Evolutionary conservation across 805 yeast genomes (phyloP), one percentile per base, ranked within the genome.

Genomic region (Schwanniomyces yamadae): DNA sequence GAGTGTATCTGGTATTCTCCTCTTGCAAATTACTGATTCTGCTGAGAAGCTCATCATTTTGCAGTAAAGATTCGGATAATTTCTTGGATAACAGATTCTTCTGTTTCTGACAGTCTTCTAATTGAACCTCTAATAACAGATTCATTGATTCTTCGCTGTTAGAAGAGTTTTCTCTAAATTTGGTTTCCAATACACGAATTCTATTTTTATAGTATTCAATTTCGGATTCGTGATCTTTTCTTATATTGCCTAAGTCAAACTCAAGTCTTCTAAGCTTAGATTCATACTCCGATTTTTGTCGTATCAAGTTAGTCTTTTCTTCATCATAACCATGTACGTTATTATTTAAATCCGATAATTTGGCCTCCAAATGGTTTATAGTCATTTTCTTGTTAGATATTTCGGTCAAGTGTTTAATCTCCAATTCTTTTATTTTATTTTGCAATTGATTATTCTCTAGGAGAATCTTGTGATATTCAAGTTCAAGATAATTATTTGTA

Each of bases 381-480:
- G 63, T 63, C 12, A 54, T 47, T 28, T 72, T 76, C 42, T 66
- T 72, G 12, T 52, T 59, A 4, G 48, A 44, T 3, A 67, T 31
- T 4, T 28, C 41, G 7, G 34, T 34, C 33, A 45, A 45, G 13
- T 54, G 49, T 22, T 46, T 33, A 11, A 35, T 19, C n/a, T 35
- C 39, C 5, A 35, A 11, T 18, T 35, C 39, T 48, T 22, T 13
- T 8, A 16, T 25, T 41, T 54, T 44, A 29, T 50, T 19, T 41
- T 49, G 29, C 42, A 55, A 29, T 11, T 23, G 31, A 30, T 32
- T 12, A 17, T 35, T 32, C 42, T 45, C 47, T 19, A 28, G 13
- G 18, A 28, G 12, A 5, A 16, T 17, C 23, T 28, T 28, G 9
- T 28, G 31, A 12, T 28, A 28, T 19, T 28, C 31, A 3, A 19